Base-by-base conservation (phyloP, 2,329 filamentous ascomycete species). In the Xylaria polymorpha region DNA sequence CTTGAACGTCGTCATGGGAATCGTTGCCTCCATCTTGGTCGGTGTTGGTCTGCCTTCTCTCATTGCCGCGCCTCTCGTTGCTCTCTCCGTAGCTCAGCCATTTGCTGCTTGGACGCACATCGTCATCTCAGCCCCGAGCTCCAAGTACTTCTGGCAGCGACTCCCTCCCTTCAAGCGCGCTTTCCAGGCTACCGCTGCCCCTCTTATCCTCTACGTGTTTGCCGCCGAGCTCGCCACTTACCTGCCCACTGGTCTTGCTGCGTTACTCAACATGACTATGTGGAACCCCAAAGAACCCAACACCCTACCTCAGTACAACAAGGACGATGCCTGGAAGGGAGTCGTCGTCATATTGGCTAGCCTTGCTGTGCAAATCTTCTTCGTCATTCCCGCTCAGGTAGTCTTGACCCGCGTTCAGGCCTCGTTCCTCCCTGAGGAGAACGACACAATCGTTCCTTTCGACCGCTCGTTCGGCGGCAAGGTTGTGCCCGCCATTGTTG, bases 401-500 rank as follows among this genome's bases (percentile, higher is more conserved):
- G 88, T 93, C 25, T 88, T 97, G 68, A 86, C 92, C 73, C 93
- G 95, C 71, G 90, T 97, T 43, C 94, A 97, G 79, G 94, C 94
- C 7, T 95, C 93, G 58, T 89, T 97, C 74, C 88, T 98, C 2
- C 88, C 94, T 0, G 91, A 93, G 68, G 90, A 93, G 20, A 87
- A 94, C 73, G 91, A 97, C 81, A 90, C 93, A 32, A 92, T 98
- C 72, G 90, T 98, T 43, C 91, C 93, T 39, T 97, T 98, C 76
- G 95, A 98, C 84, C 92, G 94, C 72, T 91, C 91, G 37, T 97
- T 97, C 77, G 88, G 87, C 71, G 93, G 93, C 74, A 91, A 90
- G 78, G 88, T 95, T 35, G 88, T 91, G 72, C 90, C 92, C n/a
- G 87, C 88, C 68, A 86, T 94, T 59, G 84, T 94, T n/a, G 90